Evolutionary conservation across 257 asterid genomes (phyloP).

Genomic region (Jacaranda copaia): DNA sequence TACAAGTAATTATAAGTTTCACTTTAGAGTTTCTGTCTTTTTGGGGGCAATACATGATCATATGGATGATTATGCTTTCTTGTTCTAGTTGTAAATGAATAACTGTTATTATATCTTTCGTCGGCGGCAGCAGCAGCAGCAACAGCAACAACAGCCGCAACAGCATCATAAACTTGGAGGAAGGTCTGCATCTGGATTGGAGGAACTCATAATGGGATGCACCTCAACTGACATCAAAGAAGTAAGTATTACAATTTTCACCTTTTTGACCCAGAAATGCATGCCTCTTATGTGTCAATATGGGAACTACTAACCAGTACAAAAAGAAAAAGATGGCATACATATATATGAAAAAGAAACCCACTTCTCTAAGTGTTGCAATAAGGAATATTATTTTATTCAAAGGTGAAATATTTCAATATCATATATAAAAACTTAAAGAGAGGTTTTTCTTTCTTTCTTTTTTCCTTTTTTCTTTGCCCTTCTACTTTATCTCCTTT

Average conservation of each 20-base stretch:
- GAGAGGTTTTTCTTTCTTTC: constrained; percentile 33
- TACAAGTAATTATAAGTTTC: constrained; percentile 44
- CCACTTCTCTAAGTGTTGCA: neutral
- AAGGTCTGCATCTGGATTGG: constrained; percentile 95
- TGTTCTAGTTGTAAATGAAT: constrained; percentile 35
- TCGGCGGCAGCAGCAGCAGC: constrained; percentile 54
- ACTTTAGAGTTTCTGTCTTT: constrained; percentile 41
- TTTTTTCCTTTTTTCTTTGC: constrained; percentile 6
- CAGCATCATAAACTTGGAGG: constrained; percentile 79
- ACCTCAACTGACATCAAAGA: constrained; percentile 78
- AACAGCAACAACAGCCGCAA: constrained; percentile 54
- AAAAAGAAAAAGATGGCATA: too few relatives aligned
- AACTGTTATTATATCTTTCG: constrained; percentile 20
- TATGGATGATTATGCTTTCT: constrained; percentile 61
- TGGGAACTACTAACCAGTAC: constrained; percentile 8
- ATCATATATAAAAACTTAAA: constrained; percentile 7
- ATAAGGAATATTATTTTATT: neutral
- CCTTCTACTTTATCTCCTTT: constrained; percentile 47
- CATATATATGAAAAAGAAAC: constrained; percentile 5
- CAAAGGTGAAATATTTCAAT: neutral
- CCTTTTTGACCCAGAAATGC: constrained; percentile 38
- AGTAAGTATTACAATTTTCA: constrained; percentile 54
- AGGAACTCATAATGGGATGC: constrained; percentile 97
- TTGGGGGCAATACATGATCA: constrained; percentile 81
- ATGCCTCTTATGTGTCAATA: constrained; percentile 29